Conservation (phyloP, 2,329 filamentous ascomycete genomes). For the Ophidiomyces ophidiicola region DNA sequence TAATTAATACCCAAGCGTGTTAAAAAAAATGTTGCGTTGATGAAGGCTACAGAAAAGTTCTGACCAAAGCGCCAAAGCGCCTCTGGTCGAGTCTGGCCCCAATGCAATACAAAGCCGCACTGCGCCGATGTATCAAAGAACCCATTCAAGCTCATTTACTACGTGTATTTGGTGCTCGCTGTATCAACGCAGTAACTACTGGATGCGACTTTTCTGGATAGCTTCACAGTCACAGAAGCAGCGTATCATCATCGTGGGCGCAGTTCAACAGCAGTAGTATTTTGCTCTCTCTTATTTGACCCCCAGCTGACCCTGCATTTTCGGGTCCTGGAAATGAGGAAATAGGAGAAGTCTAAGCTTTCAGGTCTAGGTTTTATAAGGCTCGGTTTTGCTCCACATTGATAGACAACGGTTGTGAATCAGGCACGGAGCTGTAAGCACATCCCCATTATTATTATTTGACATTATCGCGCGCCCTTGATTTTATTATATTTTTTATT, state of each 20-base stretch:
- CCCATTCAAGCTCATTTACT: too few relatives aligned
- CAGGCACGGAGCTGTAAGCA: constrained; percentile 8
- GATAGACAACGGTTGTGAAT: constrained; percentile 12
- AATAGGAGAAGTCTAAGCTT: constrained; percentile 10
- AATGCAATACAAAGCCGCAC: too few relatives aligned
- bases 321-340: constrained; percentile 4
- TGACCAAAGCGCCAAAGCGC: too few relatives aligned
- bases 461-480: constrained; percentile 2
- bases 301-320: constrained; percentile 11
- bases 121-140: too few relatives aligned
- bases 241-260: constrained; percentile 1
- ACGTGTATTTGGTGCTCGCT: too few relatives aligned
- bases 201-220: too few relatives aligned
- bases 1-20: too few relatives aligned
- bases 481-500: background rate
- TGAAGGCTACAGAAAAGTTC: too few relatives aligned
- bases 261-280: constrained; percentile 1
- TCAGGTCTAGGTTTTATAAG: constrained; percentile 15
- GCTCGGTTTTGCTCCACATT: constrained; percentile 15
- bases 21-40: too few relatives aligned
- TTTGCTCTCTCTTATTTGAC: constrained; percentile 1
- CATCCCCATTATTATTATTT: constrained; percentile 5
- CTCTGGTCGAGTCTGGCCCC: too few relatives aligned
- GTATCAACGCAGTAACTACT: too few relatives aligned
- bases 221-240: constrained; percentile 3